A percentile compares a stretch with the other conserved stretches of the same genome.
Conservation (phyloP, 129 eudicot genomes). For the Pseudognaphalium luteoalbum region DNA sequence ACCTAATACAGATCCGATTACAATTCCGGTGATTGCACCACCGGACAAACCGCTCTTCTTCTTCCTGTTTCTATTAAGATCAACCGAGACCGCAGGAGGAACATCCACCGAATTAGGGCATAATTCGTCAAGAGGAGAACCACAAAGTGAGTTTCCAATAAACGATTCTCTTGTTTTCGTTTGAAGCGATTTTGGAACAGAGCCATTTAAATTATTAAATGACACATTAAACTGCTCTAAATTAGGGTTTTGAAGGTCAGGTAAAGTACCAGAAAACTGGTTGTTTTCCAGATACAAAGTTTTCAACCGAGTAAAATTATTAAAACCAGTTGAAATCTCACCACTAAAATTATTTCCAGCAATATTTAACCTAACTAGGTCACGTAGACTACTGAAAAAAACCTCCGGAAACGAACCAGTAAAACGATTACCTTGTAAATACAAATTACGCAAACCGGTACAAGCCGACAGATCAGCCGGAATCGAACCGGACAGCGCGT, state of each 20-base stretch:
- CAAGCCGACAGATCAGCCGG: slow-evolving; percentile 54
- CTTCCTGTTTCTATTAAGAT: slow-evolving; percentile 11
- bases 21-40: slow-evolving; percentile 49
- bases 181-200: slow-evolving; percentile 32
- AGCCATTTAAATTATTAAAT: slow-evolving; percentile 39
- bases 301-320: slow-evolving; percentile 51
- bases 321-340: slow-evolving; percentile 23
- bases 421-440: slow-evolving; percentile 66
- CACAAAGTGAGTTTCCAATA: slow-evolving; percentile 39
- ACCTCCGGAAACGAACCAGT: slow-evolving; percentile 47
- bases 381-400: slow-evolving; percentile 27
- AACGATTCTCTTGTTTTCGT: slow-evolving; percentile 34
- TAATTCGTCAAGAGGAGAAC: slow-evolving; percentile 36
- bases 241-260: slow-evolving; percentile 16
- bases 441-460: slow-evolving; percentile 55
- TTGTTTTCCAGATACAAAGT: slow-evolving; percentile 51
- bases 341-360: slow-evolving; percentile 61
- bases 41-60: slow-evolving; percentile 49
- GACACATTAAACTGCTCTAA: slow-evolving; percentile 47
- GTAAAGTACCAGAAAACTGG: slow-evolving; percentile 19
- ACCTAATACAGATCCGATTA: slow-evolving; percentile 52
- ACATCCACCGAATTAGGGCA: slow-evolving; percentile 16
- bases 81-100: slow-evolving; percentile 27
- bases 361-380: slow-evolving; percentile 53
- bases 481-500: slow-evolving; percentile 62